Percentiles rank a stretch among this genome's conserved stretches.
phyloP scores from a whole-genome alignment of 768 basidiomycete species.

The Boletus rex-veris region DNA sequence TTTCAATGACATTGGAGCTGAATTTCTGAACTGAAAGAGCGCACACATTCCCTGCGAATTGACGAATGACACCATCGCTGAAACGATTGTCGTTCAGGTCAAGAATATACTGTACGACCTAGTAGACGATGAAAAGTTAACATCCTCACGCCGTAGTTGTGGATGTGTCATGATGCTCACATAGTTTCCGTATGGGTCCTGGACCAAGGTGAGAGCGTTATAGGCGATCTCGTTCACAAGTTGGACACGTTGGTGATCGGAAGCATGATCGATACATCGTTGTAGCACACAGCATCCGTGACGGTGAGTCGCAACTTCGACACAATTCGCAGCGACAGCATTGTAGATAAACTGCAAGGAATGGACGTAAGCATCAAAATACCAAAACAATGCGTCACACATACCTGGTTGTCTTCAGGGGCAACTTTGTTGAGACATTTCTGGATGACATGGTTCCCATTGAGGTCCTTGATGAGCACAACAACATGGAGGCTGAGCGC shows the following conservation, averaged over 20 bases:
- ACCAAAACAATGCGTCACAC: not conserved
- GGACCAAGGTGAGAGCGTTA: constrained; percentile 94
- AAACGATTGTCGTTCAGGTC: constrained; percentile 98
- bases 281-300: constrained; percentile 99
- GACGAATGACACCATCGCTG: constrained; percentile 95
- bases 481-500: constrained; percentile 97
- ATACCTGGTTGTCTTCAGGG: constrained; percentile 96
- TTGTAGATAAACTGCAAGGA: constrained; percentile 89
- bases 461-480: constrained; percentile 97
- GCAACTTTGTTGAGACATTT: constrained; percentile 98
- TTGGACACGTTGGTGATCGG: constrained; percentile 91
- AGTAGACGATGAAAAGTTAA: constrained; percentile 5
- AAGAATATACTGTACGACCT: constrained; percentile 97
- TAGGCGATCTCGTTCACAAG: constrained; percentile 99
- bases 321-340: constrained; percentile 96
- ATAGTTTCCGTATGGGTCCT: constrained; percentile 95
- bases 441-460: constrained; percentile 97
- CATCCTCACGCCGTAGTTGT: not conserved
- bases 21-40: constrained; percentile 98
- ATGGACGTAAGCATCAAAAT: not conserved
- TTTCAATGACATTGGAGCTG: constrained; percentile 98
- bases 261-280: constrained; percentile 97
- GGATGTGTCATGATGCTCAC: constrained; percentile 39
- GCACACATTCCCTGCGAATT: constrained; percentile 97
- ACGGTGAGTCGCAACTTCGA: constrained; percentile 96